Base-by-base conservation (phyloP, 2,329 filamentous ascomycete genomes). In the Colletotrichum chlorophyti region DNA sequence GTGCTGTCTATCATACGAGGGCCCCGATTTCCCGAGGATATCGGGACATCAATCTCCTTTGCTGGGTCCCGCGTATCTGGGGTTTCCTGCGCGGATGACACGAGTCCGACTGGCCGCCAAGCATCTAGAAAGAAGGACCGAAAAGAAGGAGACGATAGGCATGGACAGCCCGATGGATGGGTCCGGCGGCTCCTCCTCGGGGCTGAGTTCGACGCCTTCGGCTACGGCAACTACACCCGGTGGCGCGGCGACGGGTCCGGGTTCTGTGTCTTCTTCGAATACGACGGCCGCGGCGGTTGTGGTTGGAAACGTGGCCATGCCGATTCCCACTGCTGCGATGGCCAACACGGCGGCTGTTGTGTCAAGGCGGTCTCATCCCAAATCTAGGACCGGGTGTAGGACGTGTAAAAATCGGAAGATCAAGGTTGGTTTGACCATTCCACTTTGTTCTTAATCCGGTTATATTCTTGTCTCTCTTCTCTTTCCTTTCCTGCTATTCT, bases 401-500 rank as follows among this genome's bases (percentile, higher is more conserved):
- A 82, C 79, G 64, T 85, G 83, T 74, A 85, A 85, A 69, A 68
- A 69, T 23, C 78, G 83, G 46, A 83, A 81, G 68, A 79, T 83
- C 49, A 84, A 83, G 54, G 61, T 63, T 23, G 38, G 59, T 21
- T 17, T 27, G n/a, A n/a, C n/a, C n/a, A n/a, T n/a, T n/a, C n/a
- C n/a, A n/a, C 19, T 21, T 29, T 37, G 3, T 12, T 7, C 15
- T 21, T 19, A 10, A n/a, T 38, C 17, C 23, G n/a, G n/a, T 26
- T 21, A 6, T 12, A 2, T 38, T 24, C 4, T 40, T 19, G 6
- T 53, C 23, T 11, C 15, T 31, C 6, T 24, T 43, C 21, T 45
- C n/a, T n/a, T n/a, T n/a, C n/a, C n/a, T 19, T 34, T 27, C 10
- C 8, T 14, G 11, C n/a, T 11, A 8, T 35, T 38, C 17, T 9